phyloP scores from a whole-genome alignment of 2,329 filamentous ascomycete species.

The Chaetoscypha palmicola region DNA sequence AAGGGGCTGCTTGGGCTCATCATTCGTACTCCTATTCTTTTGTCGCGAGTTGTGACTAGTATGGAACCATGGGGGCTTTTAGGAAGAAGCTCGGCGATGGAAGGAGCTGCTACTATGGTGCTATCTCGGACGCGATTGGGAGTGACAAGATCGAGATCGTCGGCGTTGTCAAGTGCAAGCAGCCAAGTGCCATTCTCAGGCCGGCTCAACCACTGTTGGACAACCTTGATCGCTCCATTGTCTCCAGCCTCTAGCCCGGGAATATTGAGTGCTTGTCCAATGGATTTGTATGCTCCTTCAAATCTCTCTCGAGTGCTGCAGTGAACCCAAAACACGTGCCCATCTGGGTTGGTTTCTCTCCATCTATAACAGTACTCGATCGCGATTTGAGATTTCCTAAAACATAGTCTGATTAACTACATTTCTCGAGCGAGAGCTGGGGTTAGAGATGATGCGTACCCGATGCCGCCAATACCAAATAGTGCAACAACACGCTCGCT shows the following conservation, averaged over 20 bases:
- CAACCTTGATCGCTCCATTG: constrained; percentile 8
- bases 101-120: background rate
- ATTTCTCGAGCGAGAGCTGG: background rate
- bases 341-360: constrained; percentile 16
- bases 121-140: no score
- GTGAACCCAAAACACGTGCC: constrained; percentile 33
- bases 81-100: background rate
- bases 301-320: constrained; percentile 8
- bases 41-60: background rate
- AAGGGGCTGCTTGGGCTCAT: background rate
- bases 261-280: constrained; percentile 11
- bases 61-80: background rate
- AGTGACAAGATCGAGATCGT: constrained; percentile 6
- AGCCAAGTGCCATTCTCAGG: constrained; percentile 13
- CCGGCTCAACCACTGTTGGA: constrained; percentile 12
- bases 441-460: background rate
- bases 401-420: no score
- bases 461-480: background rate
- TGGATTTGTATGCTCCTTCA: constrained; percentile 11
- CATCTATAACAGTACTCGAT: constrained; percentile 32
- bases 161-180: constrained; percentile 18
- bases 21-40: background rate
- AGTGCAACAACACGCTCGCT: background rate
- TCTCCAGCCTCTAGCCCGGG: constrained; percentile 8
- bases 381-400: constrained; percentile 31